Evolutionary conservation across 768 basidiomycete genomes (phyloP).

Genomic region (Trichaptum fuscoviolaceum): DNA sequence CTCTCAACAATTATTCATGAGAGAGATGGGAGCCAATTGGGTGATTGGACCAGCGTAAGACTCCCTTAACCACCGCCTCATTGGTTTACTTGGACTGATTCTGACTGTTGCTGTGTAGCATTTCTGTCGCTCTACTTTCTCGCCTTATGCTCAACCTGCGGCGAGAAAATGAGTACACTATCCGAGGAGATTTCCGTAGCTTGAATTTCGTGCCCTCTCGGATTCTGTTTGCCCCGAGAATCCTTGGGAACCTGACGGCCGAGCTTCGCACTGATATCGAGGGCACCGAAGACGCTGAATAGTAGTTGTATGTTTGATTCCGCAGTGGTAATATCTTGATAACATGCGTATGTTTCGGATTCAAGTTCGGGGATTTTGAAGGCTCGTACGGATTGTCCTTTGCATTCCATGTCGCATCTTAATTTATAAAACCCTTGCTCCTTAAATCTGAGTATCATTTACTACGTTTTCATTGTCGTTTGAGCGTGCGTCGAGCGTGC

Average conservation of each 20-base stretch:
- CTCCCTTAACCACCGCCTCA: background rate
- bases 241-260: background rate
- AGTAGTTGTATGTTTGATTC: background rate
- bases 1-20: background rate
- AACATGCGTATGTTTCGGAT: too few species aligned
- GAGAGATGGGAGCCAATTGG: background rate
- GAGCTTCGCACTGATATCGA: background rate
- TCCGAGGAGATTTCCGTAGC: background rate
- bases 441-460: too few species aligned
- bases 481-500: too few species aligned
- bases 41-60: background rate
- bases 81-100: background rate
- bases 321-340: too few species aligned
- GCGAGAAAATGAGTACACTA: background rate
- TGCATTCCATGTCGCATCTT: too few species aligned
- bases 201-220: background rate
- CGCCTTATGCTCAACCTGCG: background rate
- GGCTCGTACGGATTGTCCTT: too few species aligned
- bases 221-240: background rate
- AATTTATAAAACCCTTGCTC: too few species aligned
- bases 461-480: too few species aligned
- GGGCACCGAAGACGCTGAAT: background rate
- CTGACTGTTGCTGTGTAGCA: background rate
- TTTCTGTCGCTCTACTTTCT: background rate
- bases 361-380: too few species aligned